Evolutionary conservation across 768 basidiomycete species (phyloP).

Genomic region (Myochromella boudieri): DNA sequence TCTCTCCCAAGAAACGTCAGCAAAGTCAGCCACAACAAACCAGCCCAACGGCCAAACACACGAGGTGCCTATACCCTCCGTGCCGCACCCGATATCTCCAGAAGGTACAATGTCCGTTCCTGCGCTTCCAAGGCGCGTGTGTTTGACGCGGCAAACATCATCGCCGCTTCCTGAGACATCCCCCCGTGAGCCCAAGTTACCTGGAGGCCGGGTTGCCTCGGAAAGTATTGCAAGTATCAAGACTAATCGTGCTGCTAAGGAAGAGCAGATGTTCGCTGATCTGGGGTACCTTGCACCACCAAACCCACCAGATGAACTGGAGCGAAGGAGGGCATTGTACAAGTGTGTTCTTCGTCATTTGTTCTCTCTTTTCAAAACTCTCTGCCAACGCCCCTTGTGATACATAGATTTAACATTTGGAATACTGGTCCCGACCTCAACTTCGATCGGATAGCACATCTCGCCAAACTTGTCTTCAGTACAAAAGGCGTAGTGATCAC

Average conservation of each 20-base stretch:
- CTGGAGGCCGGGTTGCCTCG: conserved; percentile 29
- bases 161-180: conserved; percentile 55
- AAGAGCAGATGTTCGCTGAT: conserved; percentile 65
- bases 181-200: conserved; percentile 31
- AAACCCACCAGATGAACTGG: conserved; percentile 80
- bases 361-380: background rate
- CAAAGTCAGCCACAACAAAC: background rate
- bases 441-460: conserved; percentile 91
- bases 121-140: conserved; percentile 49
- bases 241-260: conserved; percentile 55
- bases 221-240: conserved; percentile 28
- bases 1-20: background rate
- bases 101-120: conserved; percentile 37
- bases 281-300: conserved; percentile 78
- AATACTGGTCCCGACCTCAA: conserved; percentile 84
- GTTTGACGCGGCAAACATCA: conserved; percentile 61
- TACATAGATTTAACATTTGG: conserved; percentile 87
- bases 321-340: conserved; percentile 81
- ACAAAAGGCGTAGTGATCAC: conserved; percentile 84
- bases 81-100: conserved; percentile 3
- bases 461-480: conserved; percentile 90
- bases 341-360: conserved; percentile 49
- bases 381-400: conserved; percentile 1
- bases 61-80: background rate
- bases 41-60: background rate